phyloP scores from a whole-genome alignment of 768 basidiomycete species.

The Auricularia heimuer region DNA sequence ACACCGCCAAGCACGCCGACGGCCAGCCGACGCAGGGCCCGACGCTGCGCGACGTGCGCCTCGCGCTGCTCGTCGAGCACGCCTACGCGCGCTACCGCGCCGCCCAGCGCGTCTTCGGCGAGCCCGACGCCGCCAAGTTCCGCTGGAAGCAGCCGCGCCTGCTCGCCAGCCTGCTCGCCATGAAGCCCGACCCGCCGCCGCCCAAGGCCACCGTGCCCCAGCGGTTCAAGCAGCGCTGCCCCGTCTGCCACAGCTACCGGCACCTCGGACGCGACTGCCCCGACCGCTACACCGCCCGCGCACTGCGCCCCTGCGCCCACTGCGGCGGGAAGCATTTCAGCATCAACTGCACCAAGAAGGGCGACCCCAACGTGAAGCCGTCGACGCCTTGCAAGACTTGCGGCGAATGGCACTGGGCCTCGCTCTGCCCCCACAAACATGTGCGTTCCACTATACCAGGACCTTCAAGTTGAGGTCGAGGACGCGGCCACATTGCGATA shows the following conservation, averaged over 20 bases:
- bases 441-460: neutral
- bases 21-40: neutral
- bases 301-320: neutral
- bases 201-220: neutral
- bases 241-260: neutral
- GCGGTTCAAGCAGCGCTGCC: neutral
- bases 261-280: neutral
- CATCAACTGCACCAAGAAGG: neutral
- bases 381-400: neutral
- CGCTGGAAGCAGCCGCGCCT: neutral
- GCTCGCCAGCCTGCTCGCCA: neutral
- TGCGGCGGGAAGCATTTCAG: neutral
- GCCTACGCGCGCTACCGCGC: neutral
- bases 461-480: too few species aligned
- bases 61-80: neutral
- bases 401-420: neutral
- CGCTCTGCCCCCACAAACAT: neutral
- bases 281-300: neutral
- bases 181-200: neutral
- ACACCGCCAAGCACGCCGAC: neutral
- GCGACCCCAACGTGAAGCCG: neutral
- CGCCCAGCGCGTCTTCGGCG: neutral
- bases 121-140: neutral
- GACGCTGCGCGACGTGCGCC: neutral
- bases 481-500: too few species aligned